phyloP scores from a whole-genome alignment of 1,284 basidiomycete genomes.

The Tylopilus orsonianus region DNA sequence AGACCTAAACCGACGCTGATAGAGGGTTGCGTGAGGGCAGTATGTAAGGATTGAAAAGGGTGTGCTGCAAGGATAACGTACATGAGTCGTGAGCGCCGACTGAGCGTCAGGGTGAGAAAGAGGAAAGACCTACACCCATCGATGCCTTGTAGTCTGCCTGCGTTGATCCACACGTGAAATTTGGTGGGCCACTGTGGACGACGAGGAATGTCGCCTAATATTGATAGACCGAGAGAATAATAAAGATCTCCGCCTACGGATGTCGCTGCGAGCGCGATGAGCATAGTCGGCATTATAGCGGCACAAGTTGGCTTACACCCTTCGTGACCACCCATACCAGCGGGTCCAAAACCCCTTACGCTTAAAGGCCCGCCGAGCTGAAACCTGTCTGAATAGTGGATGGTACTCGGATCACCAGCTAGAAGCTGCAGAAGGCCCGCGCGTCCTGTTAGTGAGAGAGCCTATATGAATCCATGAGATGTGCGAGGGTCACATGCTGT shows the following conservation, averaged over 20 bases:
- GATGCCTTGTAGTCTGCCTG: slow-evolving; percentile 75
- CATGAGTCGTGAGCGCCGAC: neutral
- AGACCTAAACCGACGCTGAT: slow-evolving; percentile 87
- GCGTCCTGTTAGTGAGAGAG: slow-evolving; percentile 61
- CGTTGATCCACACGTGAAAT: slow-evolving; percentile 83
- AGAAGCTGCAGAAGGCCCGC: slow-evolving; percentile 64
- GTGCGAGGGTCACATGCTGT: too few species aligned
- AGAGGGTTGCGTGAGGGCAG: slow-evolving; percentile 46
- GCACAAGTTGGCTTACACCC: slow-evolving; percentile 50
- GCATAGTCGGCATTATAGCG: neutral
- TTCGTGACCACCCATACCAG: slow-evolving; percentile 84
- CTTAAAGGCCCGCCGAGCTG: slow-evolving; percentile 94
- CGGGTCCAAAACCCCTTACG: slow-evolving; percentile 83
- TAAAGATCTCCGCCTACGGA: slow-evolving; percentile 88
- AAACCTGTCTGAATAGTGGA: slow-evolving; percentile 80
- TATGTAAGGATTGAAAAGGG: slow-evolving; percentile 13
- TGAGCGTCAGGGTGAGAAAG: neutral
- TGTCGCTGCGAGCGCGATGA: slow-evolving; percentile 47
- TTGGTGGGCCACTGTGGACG: slow-evolving; percentile 90
- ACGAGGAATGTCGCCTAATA: slow-evolving; percentile 78
- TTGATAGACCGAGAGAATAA: slow-evolving; percentile 81
- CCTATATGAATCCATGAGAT: slow-evolving; percentile 39
- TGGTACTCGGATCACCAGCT: slow-evolving; percentile 36
- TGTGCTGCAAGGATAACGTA: too few species aligned
- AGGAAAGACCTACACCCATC: slow-evolving; percentile 43